Conservation (phyloP, 805 yeast species). For the Barnettozyma populi region DNA sequence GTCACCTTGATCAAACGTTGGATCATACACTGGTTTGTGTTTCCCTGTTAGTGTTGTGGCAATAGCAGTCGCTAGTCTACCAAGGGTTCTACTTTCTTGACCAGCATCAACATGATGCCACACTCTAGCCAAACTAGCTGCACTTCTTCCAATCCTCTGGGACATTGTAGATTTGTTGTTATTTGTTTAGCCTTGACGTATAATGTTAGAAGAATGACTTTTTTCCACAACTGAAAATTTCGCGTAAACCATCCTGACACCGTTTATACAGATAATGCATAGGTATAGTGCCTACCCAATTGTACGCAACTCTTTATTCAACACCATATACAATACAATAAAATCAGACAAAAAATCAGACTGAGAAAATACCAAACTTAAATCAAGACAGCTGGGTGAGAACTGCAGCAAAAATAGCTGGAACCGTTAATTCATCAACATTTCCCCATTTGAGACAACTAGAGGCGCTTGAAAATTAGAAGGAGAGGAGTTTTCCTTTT, state of each 20-base stretch:
- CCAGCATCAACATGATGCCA: constrained; percentile 97
- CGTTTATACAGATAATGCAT: not conserved
- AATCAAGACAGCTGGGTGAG: not conserved
- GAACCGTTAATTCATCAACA: no score
- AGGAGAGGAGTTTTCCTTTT: not conserved
- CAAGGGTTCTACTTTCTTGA: constrained; percentile 76
- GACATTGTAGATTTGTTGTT: constrained; percentile 16
- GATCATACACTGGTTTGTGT: constrained; percentile 87
- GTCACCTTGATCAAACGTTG: constrained; percentile 84
- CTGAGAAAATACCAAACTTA: not conserved
- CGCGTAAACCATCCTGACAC: not conserved
- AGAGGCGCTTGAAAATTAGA: no score
- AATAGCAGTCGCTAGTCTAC: constrained; percentile 85
- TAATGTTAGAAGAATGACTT: not conserved
- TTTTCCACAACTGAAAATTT: not conserved
- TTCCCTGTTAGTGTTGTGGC: constrained; percentile 92
- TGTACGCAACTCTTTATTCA: not conserved
- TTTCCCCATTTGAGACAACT: no score
- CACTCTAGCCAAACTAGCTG: constrained; percentile 70
- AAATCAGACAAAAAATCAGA: no score
- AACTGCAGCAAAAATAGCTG: not conserved
- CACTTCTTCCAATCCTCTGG: constrained; percentile 38
- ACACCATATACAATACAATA: not conserved
- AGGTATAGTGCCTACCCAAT: no score
- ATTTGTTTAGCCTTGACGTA: not conserved